Evolutionary conservation across 345 rosid genomes (phyloP).

Genomic region (Lepidium africanum): DNA sequence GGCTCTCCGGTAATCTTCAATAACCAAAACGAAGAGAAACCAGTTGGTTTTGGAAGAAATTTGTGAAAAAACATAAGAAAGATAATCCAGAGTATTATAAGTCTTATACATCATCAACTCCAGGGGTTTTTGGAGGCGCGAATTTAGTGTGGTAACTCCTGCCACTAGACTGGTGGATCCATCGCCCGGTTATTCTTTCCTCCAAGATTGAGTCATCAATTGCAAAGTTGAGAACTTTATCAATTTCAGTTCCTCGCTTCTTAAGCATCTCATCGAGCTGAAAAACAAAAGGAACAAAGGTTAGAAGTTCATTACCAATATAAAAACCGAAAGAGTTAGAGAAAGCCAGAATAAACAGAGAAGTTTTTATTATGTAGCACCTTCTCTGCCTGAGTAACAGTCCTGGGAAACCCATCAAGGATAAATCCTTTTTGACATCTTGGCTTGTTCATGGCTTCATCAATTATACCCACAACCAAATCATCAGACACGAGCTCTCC

Average conservation of each 20-base stretch:
- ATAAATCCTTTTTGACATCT: slow-evolving; percentile 82
- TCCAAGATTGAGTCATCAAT: slow-evolving; percentile 80
- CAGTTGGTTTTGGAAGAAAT: neutral
- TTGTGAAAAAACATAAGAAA: neutral
- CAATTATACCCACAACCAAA: slow-evolving; percentile 88
- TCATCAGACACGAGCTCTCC: slow-evolving; percentile 90
- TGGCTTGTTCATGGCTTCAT: slow-evolving; percentile 88
- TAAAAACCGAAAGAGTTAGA: neutral
- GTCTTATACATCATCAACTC: slow-evolving; percentile 69
- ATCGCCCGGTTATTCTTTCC: slow-evolving; percentile 89
- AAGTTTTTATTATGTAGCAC: slow-evolving; percentile 16
- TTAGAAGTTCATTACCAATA: neutral
- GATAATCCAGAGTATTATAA: neutral
- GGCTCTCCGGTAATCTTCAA: slow-evolving; percentile 77
- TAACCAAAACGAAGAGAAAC: neutral
- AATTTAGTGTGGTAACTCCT: slow-evolving; percentile 81
- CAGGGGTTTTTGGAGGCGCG: slow-evolving; percentile 64
- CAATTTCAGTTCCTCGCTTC: slow-evolving; percentile 61
- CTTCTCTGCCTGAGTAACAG: slow-evolving; percentile 86
- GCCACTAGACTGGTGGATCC: slow-evolving; percentile 93
- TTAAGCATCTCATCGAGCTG: slow-evolving; percentile 91
- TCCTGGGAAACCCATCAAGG: slow-evolving; percentile 91
- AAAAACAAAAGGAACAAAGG: slow-evolving; percentile 5
- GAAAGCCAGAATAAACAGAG: neutral
- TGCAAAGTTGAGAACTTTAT: slow-evolving; percentile 81